Evolutionary conservation across 1,284 basidiomycete species (phyloP), one percentile per base, ranked within the genome.

Genomic region (Ganoderma sp.): DNA sequence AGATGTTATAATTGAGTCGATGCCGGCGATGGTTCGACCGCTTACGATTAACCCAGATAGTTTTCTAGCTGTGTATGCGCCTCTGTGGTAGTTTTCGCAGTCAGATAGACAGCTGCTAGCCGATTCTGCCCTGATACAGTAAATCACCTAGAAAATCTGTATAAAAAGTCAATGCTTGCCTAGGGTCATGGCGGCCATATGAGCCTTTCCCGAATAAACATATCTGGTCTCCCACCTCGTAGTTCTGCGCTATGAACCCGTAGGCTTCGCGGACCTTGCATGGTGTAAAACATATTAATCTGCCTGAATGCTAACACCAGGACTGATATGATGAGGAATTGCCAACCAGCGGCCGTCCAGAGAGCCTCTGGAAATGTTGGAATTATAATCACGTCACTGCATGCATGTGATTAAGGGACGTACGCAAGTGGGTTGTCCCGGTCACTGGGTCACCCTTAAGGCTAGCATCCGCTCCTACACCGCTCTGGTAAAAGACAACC

Each of bases 401-500:
- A 25, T 22, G 10, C 22, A 12, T 12, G 22, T 37, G 34, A 1
- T 37, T 3, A 5, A 25, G n/a, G 9, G 22, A 50, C 48, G 10
- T 25, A 50, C 48, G 48, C 22, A 50, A 25, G 48, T 7, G 9
- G 22, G 48, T 50, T 10, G 22, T 50, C 12, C 48, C 48, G 2
- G 22, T 25, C 22, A 25, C 48, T 25, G 48, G 48, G 22, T 50
- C 48, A 12, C 48, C 48, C 22, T 22, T 2, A 14, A 50, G 22
- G 48, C 22, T 50, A 5, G 48, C 48, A 25, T 50, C 48, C 10
- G 48, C 22, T 10, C 48, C 48, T 50, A 25, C 12, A 50, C 48
- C 48, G 48, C 48, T 50, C 48, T 50, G 48, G 48, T 50, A 50
- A 50, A 50, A 50, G 48, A 50, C 48, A 22, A 50, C 14, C 22